Conservation (phyloP, 1,284 basidiomycete species). For the Papiliotrema fonsecae region DNA sequence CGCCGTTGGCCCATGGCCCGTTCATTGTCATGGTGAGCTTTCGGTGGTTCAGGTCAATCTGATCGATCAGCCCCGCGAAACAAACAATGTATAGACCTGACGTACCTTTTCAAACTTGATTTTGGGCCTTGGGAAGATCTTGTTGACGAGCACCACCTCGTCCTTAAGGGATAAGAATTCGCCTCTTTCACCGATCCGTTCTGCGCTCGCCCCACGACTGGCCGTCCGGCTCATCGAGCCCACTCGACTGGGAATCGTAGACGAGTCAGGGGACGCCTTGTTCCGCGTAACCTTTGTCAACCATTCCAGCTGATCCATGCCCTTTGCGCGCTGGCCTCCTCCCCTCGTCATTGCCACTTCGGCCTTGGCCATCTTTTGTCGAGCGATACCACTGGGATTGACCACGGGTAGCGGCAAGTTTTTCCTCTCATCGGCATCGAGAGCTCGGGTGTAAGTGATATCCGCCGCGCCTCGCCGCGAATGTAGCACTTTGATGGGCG, state of each 20-base stretch:
- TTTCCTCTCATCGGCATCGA: conserved; percentile 20
- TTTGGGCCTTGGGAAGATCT: conserved; percentile 62
- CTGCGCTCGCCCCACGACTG: conserved; percentile 21
- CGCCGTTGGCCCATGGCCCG: conserved; percentile 79
- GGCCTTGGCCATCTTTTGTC: conserved; percentile 27
- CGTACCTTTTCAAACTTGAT: conserved; percentile 78
- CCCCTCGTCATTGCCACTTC: conserved; percentile 47
- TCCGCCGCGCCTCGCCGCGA: conserved; percentile 49
- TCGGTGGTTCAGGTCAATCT: conserved; percentile 74
- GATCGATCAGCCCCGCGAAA: background rate
- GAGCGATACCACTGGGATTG: conserved; percentile 31
- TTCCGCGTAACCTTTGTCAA: conserved; percentile 43
- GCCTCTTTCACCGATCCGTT: conserved; percentile 11
- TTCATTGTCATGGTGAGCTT: conserved; percentile 80
- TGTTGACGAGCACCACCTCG: conserved; percentile 75
- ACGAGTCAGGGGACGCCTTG: conserved; percentile 23
- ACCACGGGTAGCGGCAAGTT: conserved; percentile 22
- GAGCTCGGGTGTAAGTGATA: conserved; percentile 38
- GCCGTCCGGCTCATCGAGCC: conserved; percentile 15
- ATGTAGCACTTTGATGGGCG: conserved; percentile 52
- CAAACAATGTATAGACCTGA: background rate
- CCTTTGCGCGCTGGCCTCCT: conserved; percentile 23
- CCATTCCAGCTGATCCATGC: conserved; percentile 48
- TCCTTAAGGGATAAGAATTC: conserved; percentile 63
- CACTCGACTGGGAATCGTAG: conserved; percentile 17